Evolutionary conservation across 2,329 filamentous ascomycete species (phyloP).

Genomic region (Kalaharituber pfeilii): DNA sequence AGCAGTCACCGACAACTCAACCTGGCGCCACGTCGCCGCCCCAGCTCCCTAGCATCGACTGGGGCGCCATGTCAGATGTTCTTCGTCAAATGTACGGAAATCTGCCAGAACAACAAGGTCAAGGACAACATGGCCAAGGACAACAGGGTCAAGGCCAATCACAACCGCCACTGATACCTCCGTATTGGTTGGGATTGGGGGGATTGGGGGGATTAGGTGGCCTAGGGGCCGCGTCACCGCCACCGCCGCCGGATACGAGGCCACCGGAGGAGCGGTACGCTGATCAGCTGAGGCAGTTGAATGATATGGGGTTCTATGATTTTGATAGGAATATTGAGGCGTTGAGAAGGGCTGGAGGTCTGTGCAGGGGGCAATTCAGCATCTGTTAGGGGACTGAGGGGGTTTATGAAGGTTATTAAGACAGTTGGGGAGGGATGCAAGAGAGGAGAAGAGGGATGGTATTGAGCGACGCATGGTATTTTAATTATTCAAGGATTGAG

Average conservation of each 20-base stretch:
- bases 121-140: conserved; percentile 22
- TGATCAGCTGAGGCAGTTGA: conserved; percentile 75
- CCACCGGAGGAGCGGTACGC: conserved; percentile 90
- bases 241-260: conserved; percentile 56
- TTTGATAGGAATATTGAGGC: conserved; percentile 88
- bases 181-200: background rate
- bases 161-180: conserved; percentile 9
- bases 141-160: background rate
- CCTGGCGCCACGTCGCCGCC: background rate
- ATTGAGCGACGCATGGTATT: background rate
- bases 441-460: background rate
- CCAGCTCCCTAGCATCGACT: too few species aligned
- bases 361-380: conserved; percentile 78
- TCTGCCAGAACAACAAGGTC: too few species aligned
- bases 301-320: conserved; percentile 98
- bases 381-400: conserved; percentile 35
- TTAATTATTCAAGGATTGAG: background rate
- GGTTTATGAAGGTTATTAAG: background rate
- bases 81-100: conserved; percentile 23
- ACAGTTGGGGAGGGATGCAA: background rate
- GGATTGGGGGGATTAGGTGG: conserved; percentile 19
- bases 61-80: conserved; percentile 21
- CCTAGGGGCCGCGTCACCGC: conserved; percentile 27
- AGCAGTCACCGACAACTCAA: background rate
- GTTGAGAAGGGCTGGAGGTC: conserved; percentile 71